Conservation (phyloP, 2,329 filamentous ascomycete genomes). For the Byssochlamys sp. region DNA sequence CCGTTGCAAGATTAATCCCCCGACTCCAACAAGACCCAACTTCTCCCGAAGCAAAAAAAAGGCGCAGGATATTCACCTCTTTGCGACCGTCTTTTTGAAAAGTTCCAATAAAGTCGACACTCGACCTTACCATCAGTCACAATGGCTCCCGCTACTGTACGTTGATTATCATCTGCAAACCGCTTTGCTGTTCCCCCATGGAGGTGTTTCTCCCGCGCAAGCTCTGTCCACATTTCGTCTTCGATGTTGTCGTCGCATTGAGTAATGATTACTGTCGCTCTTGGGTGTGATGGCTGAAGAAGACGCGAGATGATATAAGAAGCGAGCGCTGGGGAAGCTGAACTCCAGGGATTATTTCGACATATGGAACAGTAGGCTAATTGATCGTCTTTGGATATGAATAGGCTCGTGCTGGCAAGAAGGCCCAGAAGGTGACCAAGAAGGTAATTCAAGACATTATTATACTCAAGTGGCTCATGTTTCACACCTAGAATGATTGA, state of each 20-base stretch:
- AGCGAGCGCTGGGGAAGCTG: conserved; percentile 3
- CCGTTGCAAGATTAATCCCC: conserved; percentile 18
- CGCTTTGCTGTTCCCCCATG: conserved; percentile 86
- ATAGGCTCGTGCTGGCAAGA: conserved; percentile 36
- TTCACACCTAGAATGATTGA: not conserved
- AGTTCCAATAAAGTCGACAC: conserved; percentile 10
- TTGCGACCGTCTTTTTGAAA: conserved; percentile 49
- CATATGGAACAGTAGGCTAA: conserved; percentile 87
- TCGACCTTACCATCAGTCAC: conserved; percentile 37
- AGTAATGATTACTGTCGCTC: not conserved
- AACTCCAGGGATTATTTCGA: conserved; percentile 16
- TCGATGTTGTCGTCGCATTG: not conserved
- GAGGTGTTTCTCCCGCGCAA: conserved; percentile 5
- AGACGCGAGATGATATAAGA: not conserved
- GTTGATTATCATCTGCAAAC: conserved; percentile 43
- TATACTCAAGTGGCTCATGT: too few relatives aligned
- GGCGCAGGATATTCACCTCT: conserved; percentile 87
- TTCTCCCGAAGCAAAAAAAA: conserved; percentile 14
- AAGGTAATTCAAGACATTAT: conserved; percentile 25
- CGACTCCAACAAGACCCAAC: conserved; percentile 8
- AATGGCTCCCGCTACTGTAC: conserved; percentile 87
- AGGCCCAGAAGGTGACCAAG: conserved; percentile 41
- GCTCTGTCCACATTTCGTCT: conserved; percentile 10
- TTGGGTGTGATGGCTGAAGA: not conserved
- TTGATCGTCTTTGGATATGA: conserved; percentile 39